phyloP scores from a whole-genome alignment of 208 protist genomes.

The Acanthamoeba triangularis region DNA sequence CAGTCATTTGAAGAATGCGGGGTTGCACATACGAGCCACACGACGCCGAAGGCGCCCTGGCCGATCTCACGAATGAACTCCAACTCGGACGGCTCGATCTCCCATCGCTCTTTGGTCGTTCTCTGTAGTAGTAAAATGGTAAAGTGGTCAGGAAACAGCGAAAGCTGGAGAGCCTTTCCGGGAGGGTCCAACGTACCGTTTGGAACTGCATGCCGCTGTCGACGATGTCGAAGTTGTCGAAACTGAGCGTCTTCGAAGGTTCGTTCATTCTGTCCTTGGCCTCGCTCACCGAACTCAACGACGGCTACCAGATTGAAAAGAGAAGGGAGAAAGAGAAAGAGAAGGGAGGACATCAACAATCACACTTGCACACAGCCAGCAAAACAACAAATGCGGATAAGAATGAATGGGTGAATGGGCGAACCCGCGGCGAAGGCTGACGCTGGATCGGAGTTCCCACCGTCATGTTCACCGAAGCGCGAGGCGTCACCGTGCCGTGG shows the following conservation, averaged over 20 bases:
- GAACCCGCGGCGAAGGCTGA: not conserved
- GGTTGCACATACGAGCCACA: not conserved
- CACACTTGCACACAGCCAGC: too few species aligned
- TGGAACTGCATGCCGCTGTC: conserved; percentile 17
- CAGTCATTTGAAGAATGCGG: too few species aligned
- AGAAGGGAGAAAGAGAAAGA: too few species aligned
- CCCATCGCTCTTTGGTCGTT: not conserved
- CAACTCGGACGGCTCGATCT: not conserved
- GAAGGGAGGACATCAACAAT: too few species aligned
- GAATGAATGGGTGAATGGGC: not conserved
- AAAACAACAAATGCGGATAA: not conserved
- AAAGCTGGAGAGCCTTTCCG: not conserved
- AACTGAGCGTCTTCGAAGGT: not conserved
- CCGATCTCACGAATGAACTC: conserved; percentile 19
- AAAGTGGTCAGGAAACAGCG: not conserved
- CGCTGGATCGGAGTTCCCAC: not conserved
- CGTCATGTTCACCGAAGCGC: not conserved
- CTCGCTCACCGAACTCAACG: not conserved
- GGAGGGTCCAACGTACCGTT: not conserved
- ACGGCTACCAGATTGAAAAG: not conserved
- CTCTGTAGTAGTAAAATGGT: not conserved
- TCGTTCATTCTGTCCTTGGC: not conserved
- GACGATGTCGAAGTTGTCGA: conserved; percentile 8
- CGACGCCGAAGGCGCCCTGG: not conserved
- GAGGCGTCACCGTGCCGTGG: not conserved